Evolutionary conservation across 768 basidiomycete genomes (phyloP).

Genomic region (Crucibulum laeve): DNA sequence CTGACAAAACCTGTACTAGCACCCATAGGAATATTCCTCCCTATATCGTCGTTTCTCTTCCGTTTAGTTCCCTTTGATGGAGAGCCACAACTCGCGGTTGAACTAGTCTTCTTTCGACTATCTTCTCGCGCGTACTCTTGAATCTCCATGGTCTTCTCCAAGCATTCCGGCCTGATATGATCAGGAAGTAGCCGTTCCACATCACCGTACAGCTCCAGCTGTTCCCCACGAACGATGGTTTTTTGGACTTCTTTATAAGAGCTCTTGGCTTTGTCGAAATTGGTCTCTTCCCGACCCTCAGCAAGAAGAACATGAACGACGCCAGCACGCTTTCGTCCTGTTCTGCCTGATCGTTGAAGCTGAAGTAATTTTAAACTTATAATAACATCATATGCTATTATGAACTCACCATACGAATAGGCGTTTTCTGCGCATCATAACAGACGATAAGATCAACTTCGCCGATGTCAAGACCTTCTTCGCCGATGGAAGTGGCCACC

Average conservation of each 20-base stretch:
- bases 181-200: slow-evolving; percentile 82
- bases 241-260: slow-evolving; percentile 87
- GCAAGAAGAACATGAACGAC: slow-evolving; percentile 88
- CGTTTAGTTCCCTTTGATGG: slow-evolving; percentile 46
- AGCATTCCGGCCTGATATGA: slow-evolving; percentile 67
- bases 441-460: slow-evolving; percentile 95
- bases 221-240: slow-evolving; percentile 78
- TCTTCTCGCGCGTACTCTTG: slow-evolving; percentile 62
- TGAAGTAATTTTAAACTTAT: slow-evolving; percentile 23
- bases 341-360: slow-evolving; percentile 95
- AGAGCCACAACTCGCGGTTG: slow-evolving; percentile 24
- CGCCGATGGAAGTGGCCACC: slow-evolving; percentile 95
- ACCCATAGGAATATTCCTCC: slow-evolving; percentile 70
- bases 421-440: slow-evolving; percentile 94
- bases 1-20: slow-evolving; percentile 70
- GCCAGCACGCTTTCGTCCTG: slow-evolving; percentile 89
- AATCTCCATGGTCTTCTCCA: slow-evolving; percentile 83
- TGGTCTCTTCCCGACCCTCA: slow-evolving; percentile 85
- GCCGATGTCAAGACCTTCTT: slow-evolving; percentile 97
- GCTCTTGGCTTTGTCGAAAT: slow-evolving; percentile 84
- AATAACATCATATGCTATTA: background rate
- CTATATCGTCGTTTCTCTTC: slow-evolving; percentile 64
- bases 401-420: slow-evolving; percentile 84
- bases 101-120: slow-evolving; percentile 27
- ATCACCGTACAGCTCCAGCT: slow-evolving; percentile 91